A percentile compares a stretch with the other conserved stretches of the same genome.
Evolutionary conservation across 116 monocot genomes (phyloP).

Genomic region (Iris pallida): DNA sequence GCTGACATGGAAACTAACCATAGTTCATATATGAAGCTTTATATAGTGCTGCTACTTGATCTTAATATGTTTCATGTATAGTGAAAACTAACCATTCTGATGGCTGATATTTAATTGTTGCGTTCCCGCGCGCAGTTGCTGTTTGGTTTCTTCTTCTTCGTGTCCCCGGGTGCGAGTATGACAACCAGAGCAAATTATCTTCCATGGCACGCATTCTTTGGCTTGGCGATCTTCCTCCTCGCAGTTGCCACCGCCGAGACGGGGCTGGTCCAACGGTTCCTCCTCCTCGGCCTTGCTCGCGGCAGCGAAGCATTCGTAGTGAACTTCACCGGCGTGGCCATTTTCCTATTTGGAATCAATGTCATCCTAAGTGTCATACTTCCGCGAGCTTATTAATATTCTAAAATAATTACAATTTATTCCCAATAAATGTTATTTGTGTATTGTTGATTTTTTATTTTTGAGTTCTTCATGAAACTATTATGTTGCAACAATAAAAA

Average conservation of each 20-base stretch:
- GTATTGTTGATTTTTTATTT: no score
- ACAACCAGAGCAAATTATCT: conserved; percentile 12
- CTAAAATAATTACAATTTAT: neutral
- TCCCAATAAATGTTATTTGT: no score
- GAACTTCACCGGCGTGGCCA: conserved; percentile 21
- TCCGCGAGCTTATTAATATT: conserved; percentile 5
- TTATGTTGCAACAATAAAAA: no score
- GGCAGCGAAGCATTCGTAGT: conserved; percentile 20
- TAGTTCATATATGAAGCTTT: no score
- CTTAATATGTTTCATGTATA: no score
- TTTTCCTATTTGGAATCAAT: conserved; percentile 18
- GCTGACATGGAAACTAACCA: no score
- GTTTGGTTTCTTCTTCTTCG: conserved; percentile 17
- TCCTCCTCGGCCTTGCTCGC: neutral
- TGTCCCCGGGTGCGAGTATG: conserved; percentile 18
- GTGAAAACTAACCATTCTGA: no score
- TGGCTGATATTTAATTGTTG: no score
- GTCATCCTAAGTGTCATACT: conserved; percentile 12
- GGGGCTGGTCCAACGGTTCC: conserved; percentile 16
- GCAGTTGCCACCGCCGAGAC: conserved; percentile 25
- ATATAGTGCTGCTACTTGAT: no score
- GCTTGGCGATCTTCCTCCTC: conserved; percentile 24
- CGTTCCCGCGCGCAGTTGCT: conserved; percentile 11
- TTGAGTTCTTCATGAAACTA: no score
- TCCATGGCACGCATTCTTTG: conserved; percentile 37